A percentile compares a stretch with the other conserved stretches of the same genome.
phyloP scores from a whole-genome alignment of 495 filamentous ascomycete genomes.

The Geoglossum glabrum region DNA sequence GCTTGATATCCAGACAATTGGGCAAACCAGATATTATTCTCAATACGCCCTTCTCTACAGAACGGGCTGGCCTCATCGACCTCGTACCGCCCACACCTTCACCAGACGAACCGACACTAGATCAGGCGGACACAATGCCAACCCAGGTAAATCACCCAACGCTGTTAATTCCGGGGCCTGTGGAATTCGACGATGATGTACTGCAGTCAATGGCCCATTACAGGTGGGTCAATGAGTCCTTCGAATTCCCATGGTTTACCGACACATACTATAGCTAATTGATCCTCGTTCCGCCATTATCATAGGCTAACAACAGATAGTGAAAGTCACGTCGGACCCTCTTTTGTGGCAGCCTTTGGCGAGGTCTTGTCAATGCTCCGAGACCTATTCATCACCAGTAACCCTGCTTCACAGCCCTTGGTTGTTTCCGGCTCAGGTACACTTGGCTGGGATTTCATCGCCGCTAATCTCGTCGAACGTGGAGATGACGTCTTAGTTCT shows the following conservation, averaged over 20 bases:
- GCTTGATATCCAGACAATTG: constrained; percentile 65
- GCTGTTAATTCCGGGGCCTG: constrained; percentile 84
- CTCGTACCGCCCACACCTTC: not conserved
- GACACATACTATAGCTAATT: not conserved
- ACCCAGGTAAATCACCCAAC: constrained; percentile 60
- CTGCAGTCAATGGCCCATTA: constrained; percentile 89
- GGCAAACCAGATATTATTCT: constrained; percentile 40
- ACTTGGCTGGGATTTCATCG: constrained; percentile 87
- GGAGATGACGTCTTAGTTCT: constrained; percentile 84
- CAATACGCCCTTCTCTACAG: constrained; percentile 48
- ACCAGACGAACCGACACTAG: not conserved
- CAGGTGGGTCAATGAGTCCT: constrained; percentile 35
- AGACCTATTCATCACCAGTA: constrained; percentile 76
- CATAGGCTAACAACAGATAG: constrained; percentile 21
- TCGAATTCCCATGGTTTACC: not conserved
- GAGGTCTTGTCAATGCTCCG: constrained; percentile 75
- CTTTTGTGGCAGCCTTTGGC: constrained; percentile 79
- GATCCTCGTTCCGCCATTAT: not conserved
- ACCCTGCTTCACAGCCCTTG: constrained; percentile 71
- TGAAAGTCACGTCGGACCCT: constrained; percentile 75
- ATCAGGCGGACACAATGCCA: constrained; percentile 25
- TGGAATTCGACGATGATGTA: constrained; percentile 97
- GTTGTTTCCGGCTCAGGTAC: constrained; percentile 88
- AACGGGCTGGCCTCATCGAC: constrained; percentile 20
- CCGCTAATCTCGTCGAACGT: constrained; percentile 70